Evolutionary conservation across 169 alveolate genomes (phyloP).

Genomic region (Blepharisma undulans): DNA sequence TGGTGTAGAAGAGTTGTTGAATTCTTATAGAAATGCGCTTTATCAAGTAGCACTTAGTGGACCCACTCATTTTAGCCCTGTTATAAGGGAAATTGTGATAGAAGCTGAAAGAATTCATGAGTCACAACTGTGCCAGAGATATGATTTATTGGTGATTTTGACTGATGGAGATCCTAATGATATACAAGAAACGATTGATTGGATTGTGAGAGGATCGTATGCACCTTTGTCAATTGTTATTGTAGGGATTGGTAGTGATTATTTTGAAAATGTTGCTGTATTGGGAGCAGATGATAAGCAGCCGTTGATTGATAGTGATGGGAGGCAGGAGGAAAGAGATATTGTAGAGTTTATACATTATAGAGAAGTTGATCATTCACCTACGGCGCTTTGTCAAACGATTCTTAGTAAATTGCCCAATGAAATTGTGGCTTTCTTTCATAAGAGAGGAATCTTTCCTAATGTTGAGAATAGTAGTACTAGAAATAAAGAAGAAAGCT

Average conservation of each 20-base stretch:
- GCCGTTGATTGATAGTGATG: constrained; percentile 16
- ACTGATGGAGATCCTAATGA: constrained; percentile 88
- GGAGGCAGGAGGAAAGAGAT: constrained; percentile 50
- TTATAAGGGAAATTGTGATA: constrained; percentile 41
- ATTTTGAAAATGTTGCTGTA: constrained; percentile 72
- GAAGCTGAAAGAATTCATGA: constrained; percentile 38
- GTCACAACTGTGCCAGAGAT: constrained; percentile 44
- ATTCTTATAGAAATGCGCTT: constrained; percentile 55
- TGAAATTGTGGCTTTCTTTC: constrained; percentile 56
- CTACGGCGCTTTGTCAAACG: constrained; percentile 54
- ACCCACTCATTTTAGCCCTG: constrained; percentile 74
- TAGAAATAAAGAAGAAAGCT: too few species aligned
- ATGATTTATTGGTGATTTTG: constrained; percentile 71
- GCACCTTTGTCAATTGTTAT: constrained; percentile 81
- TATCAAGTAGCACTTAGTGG: constrained; percentile 54
- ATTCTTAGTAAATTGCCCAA: constrained; percentile 66
- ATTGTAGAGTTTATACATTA: constrained; percentile 73
- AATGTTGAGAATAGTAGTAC: too few species aligned
- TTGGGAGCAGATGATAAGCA: constrained; percentile 78
- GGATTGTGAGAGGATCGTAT: constrained; percentile 67
- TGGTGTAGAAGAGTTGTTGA: constrained; percentile 60
- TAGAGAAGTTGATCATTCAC: constrained; percentile 49
- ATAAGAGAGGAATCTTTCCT: too few species aligned
- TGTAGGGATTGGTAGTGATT: constrained; percentile 84
- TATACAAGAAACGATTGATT: constrained; percentile 57